These are phyloP conservation scores for Rutidosis leptorrhynchoides DNA, from an alignment of 129 eudicot genomes.

Conservation along the genomic window DNA sequence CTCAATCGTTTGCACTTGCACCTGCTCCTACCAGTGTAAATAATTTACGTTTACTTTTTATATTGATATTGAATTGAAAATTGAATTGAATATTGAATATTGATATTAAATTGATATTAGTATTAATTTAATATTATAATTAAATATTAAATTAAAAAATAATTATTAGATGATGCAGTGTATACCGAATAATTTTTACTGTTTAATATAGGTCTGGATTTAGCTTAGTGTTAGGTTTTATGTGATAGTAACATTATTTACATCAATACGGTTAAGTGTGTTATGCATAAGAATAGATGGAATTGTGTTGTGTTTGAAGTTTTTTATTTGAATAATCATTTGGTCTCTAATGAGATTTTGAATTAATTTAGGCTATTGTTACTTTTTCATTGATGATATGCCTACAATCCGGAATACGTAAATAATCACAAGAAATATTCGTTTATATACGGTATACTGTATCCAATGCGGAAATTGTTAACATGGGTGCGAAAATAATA, in stretches of 20 bases:
- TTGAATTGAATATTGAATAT: too few relatives aligned
- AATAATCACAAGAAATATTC: too few relatives aligned
- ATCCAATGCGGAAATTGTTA: too few relatives aligned
- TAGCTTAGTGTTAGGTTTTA: neutral
- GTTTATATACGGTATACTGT: too few relatives aligned
- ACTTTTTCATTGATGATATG: too few relatives aligned
- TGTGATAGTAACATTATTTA: neutral
- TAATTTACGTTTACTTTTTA: neutral
- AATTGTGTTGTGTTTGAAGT: neutral
- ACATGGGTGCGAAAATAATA: too few relatives aligned
- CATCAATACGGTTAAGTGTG: neutral
- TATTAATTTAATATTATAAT: too few relatives aligned
- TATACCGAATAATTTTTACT: neutral
- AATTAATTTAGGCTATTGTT: neutral
- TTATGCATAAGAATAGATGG: neutral
- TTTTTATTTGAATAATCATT: neutral
- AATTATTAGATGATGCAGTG: neutral
- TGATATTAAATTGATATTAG: too few relatives aligned
- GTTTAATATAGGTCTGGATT: neutral
- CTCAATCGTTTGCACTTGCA: conserved; percentile 37
- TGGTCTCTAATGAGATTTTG: neutral
- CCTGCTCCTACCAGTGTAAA: conserved; percentile 50
- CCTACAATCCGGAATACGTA: too few relatives aligned
- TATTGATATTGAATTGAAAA: neutral
- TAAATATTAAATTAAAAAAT: too few relatives aligned